phyloP scores from a whole-genome alignment of 2,329 filamentous ascomycete genomes.

The Hymenoscyphus fructigenus region DNA sequence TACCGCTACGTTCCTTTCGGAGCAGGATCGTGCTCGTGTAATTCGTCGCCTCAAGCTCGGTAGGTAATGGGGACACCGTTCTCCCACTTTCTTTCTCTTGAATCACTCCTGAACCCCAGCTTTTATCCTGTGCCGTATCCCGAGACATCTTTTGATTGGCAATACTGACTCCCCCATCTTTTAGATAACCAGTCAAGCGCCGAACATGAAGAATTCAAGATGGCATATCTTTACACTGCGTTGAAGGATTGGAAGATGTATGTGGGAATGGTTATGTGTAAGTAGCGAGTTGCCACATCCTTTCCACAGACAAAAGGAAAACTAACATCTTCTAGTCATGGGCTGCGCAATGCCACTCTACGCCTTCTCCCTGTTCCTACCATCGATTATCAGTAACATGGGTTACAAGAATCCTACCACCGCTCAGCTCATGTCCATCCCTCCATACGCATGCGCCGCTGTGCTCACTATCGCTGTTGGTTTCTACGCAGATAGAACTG shows the following conservation, averaged over 20 bases:
- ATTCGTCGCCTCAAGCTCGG: constrained; percentile 65
- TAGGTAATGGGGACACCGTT: too few relatives aligned
- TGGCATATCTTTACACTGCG: constrained; percentile 67
- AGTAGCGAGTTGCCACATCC: constrained; percentile 26
- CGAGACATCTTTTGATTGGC: too few relatives aligned
- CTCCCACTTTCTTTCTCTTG: too few relatives aligned
- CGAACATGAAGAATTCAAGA: constrained; percentile 62
- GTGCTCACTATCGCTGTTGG: constrained; percentile 67
- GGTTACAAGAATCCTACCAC: constrained; percentile 51
- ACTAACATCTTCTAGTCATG: neutral
- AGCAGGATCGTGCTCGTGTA: constrained; percentile 67
- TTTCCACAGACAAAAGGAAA: neutral
- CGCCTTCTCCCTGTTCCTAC: constrained; percentile 73
- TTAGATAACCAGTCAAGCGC: constrained; percentile 75
- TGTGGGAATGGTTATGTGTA: constrained; percentile 65
- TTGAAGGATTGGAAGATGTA: constrained; percentile 83
- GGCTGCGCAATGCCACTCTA: constrained; percentile 61
- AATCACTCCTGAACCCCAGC: too few relatives aligned
- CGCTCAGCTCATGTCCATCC: constrained; percentile 70
- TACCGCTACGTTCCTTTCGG: constrained; percentile 67
- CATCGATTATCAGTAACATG: constrained; percentile 68
- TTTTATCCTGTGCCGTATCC: too few relatives aligned
- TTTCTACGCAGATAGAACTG: constrained; percentile 70
- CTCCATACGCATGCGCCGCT: constrained; percentile 70
- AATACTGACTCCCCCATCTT: too few relatives aligned